A percentile compares a stretch with the other conserved stretches of the same genome.
phyloP scores from a whole-genome alignment of 352 stramenopile genomes.

The Pythium coloratum region DNA sequence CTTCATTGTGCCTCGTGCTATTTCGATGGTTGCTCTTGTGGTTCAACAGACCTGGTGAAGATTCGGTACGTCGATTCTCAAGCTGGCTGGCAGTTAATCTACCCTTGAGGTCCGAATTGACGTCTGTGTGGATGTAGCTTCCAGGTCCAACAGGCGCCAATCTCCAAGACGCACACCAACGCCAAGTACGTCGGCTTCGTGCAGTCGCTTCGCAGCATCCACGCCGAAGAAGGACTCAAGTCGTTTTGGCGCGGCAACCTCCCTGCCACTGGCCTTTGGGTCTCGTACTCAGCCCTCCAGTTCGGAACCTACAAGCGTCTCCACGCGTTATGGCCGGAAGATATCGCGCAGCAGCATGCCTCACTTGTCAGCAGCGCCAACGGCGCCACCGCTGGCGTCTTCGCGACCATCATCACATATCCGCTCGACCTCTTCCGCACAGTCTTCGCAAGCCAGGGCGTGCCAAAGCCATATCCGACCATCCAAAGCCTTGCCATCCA shows the following conservation, averaged over 20 bases:
- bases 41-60: slow-evolving; percentile 64
- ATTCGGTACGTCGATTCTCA: slow-evolving; percentile 40
- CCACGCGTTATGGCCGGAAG: slow-evolving; percentile 35
- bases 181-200: slow-evolving; percentile 57
- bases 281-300: slow-evolving; percentile 81
- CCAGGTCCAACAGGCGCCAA: slow-evolving; percentile 69
- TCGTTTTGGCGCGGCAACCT: slow-evolving; percentile 87
- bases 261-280: slow-evolving; percentile 72
- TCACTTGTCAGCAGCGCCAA: slow-evolving; percentile 63
- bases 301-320: slow-evolving; percentile 71
- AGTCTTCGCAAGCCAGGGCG: slow-evolving; percentile 90
- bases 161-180: slow-evolving; percentile 21
- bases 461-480: slow-evolving; percentile 79
- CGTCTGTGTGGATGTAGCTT: slow-evolving; percentile 34
- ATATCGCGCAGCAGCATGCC: slow-evolving; percentile 25
- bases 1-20: not conserved
- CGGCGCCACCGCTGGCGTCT: slow-evolving; percentile 85
- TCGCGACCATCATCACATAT: slow-evolving; percentile 91
- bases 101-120: not conserved
- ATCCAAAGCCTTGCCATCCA: slow-evolving; percentile 75
- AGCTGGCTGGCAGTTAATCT: not conserved
- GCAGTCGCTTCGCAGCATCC: slow-evolving; percentile 66
- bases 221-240: slow-evolving; percentile 74
- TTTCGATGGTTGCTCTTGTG: not conserved
- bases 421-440: slow-evolving; percentile 95